These are phyloP conservation scores for Starmerella vaccinii DNA, from an alignment of 805 yeast genomes.

Conservation along the genomic window DNA sequence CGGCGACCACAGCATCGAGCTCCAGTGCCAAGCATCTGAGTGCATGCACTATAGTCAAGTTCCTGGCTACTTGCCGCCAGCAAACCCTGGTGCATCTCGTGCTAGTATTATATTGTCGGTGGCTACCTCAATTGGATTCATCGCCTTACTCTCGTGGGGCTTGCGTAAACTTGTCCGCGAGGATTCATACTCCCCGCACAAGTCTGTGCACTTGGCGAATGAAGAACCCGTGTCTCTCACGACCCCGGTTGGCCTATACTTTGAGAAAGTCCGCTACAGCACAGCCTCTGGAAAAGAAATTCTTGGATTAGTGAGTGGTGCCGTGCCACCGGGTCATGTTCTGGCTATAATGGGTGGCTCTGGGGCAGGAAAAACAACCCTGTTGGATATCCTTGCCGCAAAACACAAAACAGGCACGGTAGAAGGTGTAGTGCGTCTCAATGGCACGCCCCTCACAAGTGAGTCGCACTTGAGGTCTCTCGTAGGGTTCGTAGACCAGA, in stretches of 20 bases:
- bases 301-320: conserved; percentile 57
- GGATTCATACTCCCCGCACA: neutral
- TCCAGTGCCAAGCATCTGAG: conserved; percentile 76
- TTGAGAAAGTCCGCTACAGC: conserved; percentile 56
- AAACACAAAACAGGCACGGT: conserved; percentile 69
- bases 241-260: conserved; percentile 59
- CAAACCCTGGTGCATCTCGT: conserved; percentile 28
- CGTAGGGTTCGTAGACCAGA: conserved; percentile 89
- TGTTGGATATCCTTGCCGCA: conserved; percentile 81
- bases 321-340: conserved; percentile 77
- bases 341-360: conserved; percentile 97
- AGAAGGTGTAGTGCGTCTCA: conserved; percentile 59
- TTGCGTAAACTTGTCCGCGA: conserved; percentile 2
- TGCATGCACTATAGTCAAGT: conserved; percentile 86
- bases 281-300: conserved; percentile 44
- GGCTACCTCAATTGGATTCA: conserved; percentile 19
- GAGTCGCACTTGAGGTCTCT: conserved; percentile 38
- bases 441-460: conserved; percentile 40
- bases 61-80: conserved; percentile 78
- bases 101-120: conserved; percentile 23
- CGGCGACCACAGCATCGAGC: conserved; percentile 85
- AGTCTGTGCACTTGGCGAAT: conserved; percentile 11
- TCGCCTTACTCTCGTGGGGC: conserved; percentile 14
- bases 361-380: conserved; percentile 95
- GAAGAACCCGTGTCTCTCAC: conserved; percentile 18